These are phyloP conservation scores for Moniliophthora roreri DNA, from an alignment of 1,284 basidiomycete genomes.

Conservation along the genomic window DNA sequence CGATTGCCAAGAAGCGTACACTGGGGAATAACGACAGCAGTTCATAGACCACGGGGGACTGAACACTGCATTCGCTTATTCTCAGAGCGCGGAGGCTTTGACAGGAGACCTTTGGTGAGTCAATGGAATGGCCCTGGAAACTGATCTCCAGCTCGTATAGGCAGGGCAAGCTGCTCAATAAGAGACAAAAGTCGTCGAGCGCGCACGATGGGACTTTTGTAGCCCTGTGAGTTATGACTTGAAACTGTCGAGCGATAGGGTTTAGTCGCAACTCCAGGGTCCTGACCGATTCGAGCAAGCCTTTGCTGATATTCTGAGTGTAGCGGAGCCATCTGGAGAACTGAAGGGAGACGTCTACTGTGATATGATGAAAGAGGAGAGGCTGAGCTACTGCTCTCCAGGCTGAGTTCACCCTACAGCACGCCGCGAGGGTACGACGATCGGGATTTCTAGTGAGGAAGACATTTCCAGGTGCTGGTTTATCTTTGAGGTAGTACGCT, in stretches of 20 bases:
- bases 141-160: conserved; percentile 39
- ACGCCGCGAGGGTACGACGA: conserved; percentile 30
- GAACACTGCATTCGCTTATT: conserved; percentile 36
- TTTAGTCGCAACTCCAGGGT: not conserved
- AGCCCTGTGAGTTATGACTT: conserved; percentile 7
- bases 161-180: conserved; percentile 32
- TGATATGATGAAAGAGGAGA: conserved; percentile 37
- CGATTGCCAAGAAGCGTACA: conserved; percentile 39
- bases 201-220: conserved; percentile 13
- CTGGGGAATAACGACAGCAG: conserved; percentile 39
- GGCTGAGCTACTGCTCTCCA: conserved; percentile 42
- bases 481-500: conserved; percentile 31
- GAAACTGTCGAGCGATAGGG: not conserved
- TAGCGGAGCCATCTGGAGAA: not conserved
- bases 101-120: conserved; percentile 7
- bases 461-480: not conserved
- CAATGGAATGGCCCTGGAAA: conserved; percentile 14
- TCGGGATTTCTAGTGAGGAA: conserved; percentile 27
- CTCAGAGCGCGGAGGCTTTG: conserved; percentile 34
- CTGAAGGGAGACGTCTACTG: conserved; percentile 8
- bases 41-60: conserved; percentile 45
- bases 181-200: conserved; percentile 20
- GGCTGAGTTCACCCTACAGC: conserved; percentile 33
- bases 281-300: conserved; percentile 8
- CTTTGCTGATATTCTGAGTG: not conserved